These are phyloP conservation scores for Haematococcus lacustris DNA, from an alignment of 139 green algal species.

Conservation along the genomic window DNA sequence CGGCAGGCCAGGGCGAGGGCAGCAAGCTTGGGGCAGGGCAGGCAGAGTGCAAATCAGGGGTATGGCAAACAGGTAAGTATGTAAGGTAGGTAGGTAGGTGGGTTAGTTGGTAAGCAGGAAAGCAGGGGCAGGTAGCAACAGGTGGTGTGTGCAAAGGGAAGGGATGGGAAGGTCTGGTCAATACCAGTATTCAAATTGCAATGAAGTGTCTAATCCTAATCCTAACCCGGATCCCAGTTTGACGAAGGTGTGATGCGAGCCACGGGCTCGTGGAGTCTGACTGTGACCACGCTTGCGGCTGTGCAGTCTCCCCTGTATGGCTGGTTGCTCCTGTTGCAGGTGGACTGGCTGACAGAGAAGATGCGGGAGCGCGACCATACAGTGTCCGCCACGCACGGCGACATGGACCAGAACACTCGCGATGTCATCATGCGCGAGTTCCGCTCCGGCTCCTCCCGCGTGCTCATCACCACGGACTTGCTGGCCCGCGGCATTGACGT, in stretches of 20 bases:
- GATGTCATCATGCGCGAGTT: conserved; percentile 99
- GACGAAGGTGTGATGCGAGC: no score
- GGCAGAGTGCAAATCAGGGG: neutral
- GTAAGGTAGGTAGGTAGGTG: no score
- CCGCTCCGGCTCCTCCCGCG: conserved; percentile 94
- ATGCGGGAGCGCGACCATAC: conserved; percentile 98
- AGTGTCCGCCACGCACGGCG: conserved; percentile 97
- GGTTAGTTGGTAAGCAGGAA: no score
- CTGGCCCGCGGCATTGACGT: conserved; percentile 98
- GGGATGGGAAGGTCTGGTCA: no score
- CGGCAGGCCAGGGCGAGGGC: no score
- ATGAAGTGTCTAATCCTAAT: no score
- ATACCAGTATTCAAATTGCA: no score
- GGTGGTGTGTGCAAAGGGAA: no score
- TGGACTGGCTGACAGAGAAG: conserved; percentile 99
- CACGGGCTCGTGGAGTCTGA: no score
- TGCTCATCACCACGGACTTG: conserved; percentile 99
- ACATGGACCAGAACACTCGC: conserved; percentile 99
- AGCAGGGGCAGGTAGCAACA: no score
- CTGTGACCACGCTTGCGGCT: no score
- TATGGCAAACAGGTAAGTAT: neutral
- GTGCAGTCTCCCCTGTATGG: neutral
- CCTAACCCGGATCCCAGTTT: no score
- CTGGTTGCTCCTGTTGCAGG: conserved; percentile 35
- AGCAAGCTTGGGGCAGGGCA: neutral